These are phyloP conservation scores for Termitomyces sp. DNA, from an alignment of 768 basidiomycete genomes.

Conservation along the genomic window DNA sequence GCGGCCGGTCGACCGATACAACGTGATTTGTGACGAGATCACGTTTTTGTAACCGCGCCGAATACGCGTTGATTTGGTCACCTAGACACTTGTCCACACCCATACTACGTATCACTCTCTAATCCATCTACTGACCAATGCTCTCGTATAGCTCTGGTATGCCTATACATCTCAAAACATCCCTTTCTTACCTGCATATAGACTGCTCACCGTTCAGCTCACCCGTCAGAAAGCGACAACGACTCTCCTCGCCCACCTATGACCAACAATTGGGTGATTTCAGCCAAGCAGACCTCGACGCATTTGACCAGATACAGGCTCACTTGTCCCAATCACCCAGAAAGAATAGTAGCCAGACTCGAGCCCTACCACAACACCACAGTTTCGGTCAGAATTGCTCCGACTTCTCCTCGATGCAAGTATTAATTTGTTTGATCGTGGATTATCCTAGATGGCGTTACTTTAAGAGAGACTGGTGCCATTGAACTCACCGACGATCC, in stretches of 20 bases:
- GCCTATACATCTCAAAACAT: not conserved
- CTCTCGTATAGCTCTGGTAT: constrained; percentile 8
- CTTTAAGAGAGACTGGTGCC: not conserved
- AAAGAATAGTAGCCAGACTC: constrained; percentile 3
- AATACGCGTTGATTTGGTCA: constrained; percentile 17
- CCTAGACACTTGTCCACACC: not conserved
- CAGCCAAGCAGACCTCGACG: constrained; percentile 50
- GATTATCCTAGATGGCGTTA: not conserved
- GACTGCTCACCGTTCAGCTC: constrained; percentile 30
- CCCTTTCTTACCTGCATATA: constrained; percentile 4
- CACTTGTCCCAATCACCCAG: constrained; percentile 20
- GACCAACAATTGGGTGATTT: constrained; percentile 46
- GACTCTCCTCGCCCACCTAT: constrained; percentile 63
- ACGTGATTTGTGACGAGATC: constrained; percentile 10
- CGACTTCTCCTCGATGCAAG: too few relatives aligned
- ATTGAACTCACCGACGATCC: constrained; percentile 26
- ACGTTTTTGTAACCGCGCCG: constrained; percentile 17
- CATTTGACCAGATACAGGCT: constrained; percentile 48
- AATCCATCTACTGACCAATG: not conserved
- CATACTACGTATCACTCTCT: not conserved
- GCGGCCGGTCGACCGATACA: not conserved
- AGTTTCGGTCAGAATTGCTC: constrained; percentile 3
- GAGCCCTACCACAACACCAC: not conserved
- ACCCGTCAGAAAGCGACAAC: constrained; percentile 50
- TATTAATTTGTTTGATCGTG: not conserved